Conservation (phyloP, 1,139 yeast species). For the Candida sp. region DNA sequence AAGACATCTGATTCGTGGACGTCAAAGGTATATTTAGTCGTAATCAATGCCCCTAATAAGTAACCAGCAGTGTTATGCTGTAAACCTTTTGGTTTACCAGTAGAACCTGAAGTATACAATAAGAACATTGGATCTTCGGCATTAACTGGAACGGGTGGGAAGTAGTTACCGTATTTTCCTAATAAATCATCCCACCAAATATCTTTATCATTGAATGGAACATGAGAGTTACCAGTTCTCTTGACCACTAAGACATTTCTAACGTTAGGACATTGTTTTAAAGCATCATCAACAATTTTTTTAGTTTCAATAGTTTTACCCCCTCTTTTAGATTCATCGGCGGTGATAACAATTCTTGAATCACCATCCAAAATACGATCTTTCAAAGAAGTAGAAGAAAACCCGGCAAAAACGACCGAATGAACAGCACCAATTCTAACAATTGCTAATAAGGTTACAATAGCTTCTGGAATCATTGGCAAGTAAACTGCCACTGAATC, state of each 20-base stretch:
- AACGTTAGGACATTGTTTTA: slow-evolving; percentile 66
- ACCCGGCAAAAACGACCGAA: slow-evolving; percentile 84
- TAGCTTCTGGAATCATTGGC: slow-evolving; percentile 86
- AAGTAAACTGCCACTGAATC: slow-evolving; percentile 84
- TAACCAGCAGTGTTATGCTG: slow-evolving; percentile 81
- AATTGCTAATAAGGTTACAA: slow-evolving; percentile 70
- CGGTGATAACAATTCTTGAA: slow-evolving; percentile 69
- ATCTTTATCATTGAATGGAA: slow-evolving; percentile 66
- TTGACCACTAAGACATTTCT: slow-evolving; percentile 66
- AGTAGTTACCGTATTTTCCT: slow-evolving; percentile 61
- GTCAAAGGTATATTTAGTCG: slow-evolving; percentile 75
- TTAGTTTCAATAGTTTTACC: slow-evolving; percentile 82
- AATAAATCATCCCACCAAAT: slow-evolving; percentile 82
- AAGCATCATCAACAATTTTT: slow-evolving; percentile 79
- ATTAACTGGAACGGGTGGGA: slow-evolving; percentile 57
- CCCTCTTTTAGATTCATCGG: slow-evolving; percentile 81
- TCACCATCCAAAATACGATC: slow-evolving; percentile 80
- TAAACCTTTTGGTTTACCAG: slow-evolving; percentile 69
- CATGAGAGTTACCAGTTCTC: slow-evolving; percentile 67
- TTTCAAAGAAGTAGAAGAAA: slow-evolving; percentile 68
- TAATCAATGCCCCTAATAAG: slow-evolving; percentile 63
- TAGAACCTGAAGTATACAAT: slow-evolving; percentile 66
- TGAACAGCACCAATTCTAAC: slow-evolving; percentile 79
- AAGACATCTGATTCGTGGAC: slow-evolving; percentile 68
- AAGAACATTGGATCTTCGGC: slow-evolving; percentile 63